Evolutionary conservation across 257 asterid genomes (phyloP), one percentile per base, ranked within the genome.

Genomic region (Agastache rugosa): DNA sequence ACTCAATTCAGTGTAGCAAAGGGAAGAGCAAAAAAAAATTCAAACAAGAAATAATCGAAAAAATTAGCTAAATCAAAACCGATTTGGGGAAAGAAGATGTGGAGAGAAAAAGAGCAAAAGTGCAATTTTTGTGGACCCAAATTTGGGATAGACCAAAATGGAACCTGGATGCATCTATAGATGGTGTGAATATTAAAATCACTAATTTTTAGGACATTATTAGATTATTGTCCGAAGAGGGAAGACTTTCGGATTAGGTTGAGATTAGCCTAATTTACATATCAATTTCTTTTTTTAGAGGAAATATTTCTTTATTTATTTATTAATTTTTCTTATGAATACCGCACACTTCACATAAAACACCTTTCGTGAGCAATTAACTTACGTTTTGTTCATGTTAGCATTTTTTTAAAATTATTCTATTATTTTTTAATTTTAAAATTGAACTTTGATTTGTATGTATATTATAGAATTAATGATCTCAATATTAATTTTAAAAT

Each of bases 121-220:
- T 78, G 87, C 85, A 51, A 45, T 63, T 78, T 69, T 39, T 50
- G 88, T 85, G 96, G 97, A 71, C 87, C 95, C 93, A 75, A 62
- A 27, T 47, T 73, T 72, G 65, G 83, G 85, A 88, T 80, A 83
- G 85, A 80, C 66, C 72, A 41, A 77, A 70, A 66, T n/a, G 77
- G 48, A 80, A 77, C 77, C 83, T 31, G 63, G 79, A 84, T 82
- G 66, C 82, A 76, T 76, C 79, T 2, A 61, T 50, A 58, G 55
- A 82, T 39, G 42, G 79, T 73, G 67, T 44, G 35, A 73, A 79
- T 69, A 66, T 37, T 45, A 78, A 60, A 69, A 59, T 44, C 67
- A n/a, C 41, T 5, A 11, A 69, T 22, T 45, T 73, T 35, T 15
- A 20, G 69, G 72, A 78, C 73, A 61, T 44, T 66, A 4, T 44